phyloP scores from a whole-genome alignment of 225 moss, liverwort and hornwort genomes.

The Takakia lepidozioides region DNA sequence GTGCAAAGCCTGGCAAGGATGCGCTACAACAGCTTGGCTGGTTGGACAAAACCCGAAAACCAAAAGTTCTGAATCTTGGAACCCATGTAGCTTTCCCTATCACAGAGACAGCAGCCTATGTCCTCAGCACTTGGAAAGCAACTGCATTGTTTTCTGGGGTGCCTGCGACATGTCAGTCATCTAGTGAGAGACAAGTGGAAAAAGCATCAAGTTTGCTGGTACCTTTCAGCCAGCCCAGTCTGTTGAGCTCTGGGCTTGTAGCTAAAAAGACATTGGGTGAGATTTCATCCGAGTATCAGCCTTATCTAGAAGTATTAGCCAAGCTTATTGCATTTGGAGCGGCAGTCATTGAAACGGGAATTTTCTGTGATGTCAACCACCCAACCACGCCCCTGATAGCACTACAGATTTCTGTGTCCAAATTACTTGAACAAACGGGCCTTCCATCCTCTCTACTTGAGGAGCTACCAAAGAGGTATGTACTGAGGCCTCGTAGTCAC shows the following conservation, averaged over 20 bases:
- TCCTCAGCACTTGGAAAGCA: too few species aligned
- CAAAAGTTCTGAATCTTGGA: constrained; percentile 39
- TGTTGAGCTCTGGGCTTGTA: too few species aligned
- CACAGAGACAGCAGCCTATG: constrained; percentile 33
- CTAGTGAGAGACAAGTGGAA: not conserved
- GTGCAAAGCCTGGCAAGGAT: constrained; percentile 71
- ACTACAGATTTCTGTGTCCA: constrained; percentile 34
- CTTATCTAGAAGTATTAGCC: constrained; percentile 18
- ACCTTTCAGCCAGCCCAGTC: too few species aligned
- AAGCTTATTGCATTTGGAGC: constrained; percentile 39
- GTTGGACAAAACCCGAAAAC: constrained; percentile 53
- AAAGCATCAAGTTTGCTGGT: constrained; percentile 7
- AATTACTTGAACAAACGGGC: constrained; percentile 31
- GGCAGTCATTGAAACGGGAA: constrained; percentile 44
- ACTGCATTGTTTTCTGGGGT: too few species aligned
- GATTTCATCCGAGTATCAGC: too few species aligned
- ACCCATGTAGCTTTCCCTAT: constrained; percentile 69
- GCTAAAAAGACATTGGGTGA: too few species aligned
- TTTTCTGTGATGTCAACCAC: constrained; percentile 27
- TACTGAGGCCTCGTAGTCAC: too few species aligned
- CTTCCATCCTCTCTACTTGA: constrained; percentile 40
- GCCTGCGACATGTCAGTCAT: constrained; percentile 1
- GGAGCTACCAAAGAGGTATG: constrained; percentile 82
- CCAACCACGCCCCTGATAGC: constrained; percentile 36
- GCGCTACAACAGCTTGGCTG: constrained; percentile 64